A percentile compares a stretch with the other conserved stretches of the same genome.
Conservation (phyloP, 1,139 yeast genomes). For the Kurtzmaniella natalensis region DNA sequence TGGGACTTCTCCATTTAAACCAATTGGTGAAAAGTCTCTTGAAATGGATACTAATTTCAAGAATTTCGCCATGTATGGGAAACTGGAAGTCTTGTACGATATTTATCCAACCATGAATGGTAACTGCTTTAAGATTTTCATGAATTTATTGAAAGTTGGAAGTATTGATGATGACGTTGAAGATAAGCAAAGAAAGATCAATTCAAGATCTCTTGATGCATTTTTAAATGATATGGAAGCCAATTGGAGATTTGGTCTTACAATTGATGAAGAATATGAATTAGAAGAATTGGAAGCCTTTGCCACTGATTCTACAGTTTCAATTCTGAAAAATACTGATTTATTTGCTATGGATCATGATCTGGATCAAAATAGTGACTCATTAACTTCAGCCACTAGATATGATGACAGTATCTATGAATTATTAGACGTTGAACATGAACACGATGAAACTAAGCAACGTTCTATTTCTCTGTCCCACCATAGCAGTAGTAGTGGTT, state of each 20-base stretch:
- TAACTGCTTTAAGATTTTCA: slow-evolving; percentile 31
- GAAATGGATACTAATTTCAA: slow-evolving; percentile 34
- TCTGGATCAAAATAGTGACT: slow-evolving; percentile 3
- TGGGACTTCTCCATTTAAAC: slow-evolving; percentile 44
- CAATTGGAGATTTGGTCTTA: slow-evolving; percentile 30
- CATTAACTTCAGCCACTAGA: slow-evolving; percentile 5
- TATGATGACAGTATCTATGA: slow-evolving; percentile 5
- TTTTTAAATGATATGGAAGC: slow-evolving; percentile 27
- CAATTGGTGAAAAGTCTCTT: slow-evolving; percentile 18
- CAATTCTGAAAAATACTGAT: slow-evolving; percentile 10
- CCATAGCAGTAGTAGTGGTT: too few species aligned
- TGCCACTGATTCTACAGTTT: slow-evolving; percentile 7
- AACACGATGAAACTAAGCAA: slow-evolving; percentile 7
- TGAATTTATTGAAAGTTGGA: slow-evolving; percentile 30
- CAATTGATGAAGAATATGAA: slow-evolving; percentile 30
- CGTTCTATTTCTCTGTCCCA: too few species aligned
- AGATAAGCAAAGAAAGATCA: slow-evolving; percentile 22
- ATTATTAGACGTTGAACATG: slow-evolving; percentile 4
- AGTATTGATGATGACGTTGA: slow-evolving; percentile 29
- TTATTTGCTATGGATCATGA: slow-evolving; percentile 33
- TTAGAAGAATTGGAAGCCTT: slow-evolving; percentile 12
- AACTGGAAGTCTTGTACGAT: slow-evolving; percentile 34
- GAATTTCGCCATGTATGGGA: slow-evolving; percentile 31
- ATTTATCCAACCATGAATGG: slow-evolving; percentile 39
- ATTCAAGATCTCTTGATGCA: slow-evolving; percentile 23